Evolutionary conservation across 306 rosid genomes (phyloP), one percentile per base, ranked within the genome.

Genomic region (Medicago arabica): DNA sequence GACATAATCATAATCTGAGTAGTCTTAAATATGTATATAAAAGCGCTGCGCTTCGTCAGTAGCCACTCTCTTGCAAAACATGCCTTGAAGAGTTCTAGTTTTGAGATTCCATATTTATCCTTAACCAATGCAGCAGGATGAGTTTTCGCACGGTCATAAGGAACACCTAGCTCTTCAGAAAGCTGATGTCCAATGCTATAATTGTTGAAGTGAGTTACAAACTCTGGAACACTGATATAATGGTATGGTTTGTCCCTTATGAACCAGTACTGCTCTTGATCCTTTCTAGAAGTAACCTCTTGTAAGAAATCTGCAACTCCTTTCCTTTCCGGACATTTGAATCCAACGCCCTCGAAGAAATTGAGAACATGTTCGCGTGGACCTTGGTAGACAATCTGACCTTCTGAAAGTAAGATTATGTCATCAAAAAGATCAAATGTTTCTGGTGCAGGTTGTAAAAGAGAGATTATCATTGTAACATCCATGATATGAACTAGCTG

Each of bases 21-120:
- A 17, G 95, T 91, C 87, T 91, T 91, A 65, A 91, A 91, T 72
- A 89, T 81, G 64, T 91, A 89, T 23, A 91, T 77, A 0, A 86
- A 83, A 7, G 89, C 83, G 54, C 87, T 91, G 46, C 95, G 85
- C 77, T 87, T 89, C 77, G 86, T 70, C 66, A 91, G 73, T 55
- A 91, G 87, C 86, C 90, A 87, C 85, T 91, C 97, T 85, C 95
- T 86, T 28, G 94, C 85, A 77, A 89, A 87, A 71, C 91, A 89
- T 9, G 91, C 92, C 78, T 81, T 89, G 72, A 91, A 85, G 66
- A 91, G 88, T 78, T 91, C 91, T 84, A 53, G 76, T 28, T 82
- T 87, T 67, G 97, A 82, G 59, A 89, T 80, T 21, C 95, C 92
- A 76, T 87, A 91, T 67, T 86, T 89, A 15, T 83, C 81, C 40